These are phyloP conservation scores for Trichoderma asperellum DNA, from an alignment of 2,329 filamentous ascomycete genomes.

Conservation along the genomic window DNA sequence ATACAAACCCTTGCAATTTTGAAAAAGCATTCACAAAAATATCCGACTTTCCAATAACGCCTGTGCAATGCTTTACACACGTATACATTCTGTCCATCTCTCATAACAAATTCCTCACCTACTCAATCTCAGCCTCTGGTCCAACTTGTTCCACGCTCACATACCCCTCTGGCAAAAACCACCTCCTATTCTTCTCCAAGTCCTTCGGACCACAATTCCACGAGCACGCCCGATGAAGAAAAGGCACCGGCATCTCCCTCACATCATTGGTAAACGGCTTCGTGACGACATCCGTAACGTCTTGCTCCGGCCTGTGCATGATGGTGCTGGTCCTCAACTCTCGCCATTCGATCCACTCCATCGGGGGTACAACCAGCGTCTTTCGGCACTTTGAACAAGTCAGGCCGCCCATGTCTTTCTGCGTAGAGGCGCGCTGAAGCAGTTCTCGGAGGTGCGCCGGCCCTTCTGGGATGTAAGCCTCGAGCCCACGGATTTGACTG, in stretches of 20 bases:
- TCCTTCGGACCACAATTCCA: slow-evolving; percentile 51
- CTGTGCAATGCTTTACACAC: not conserved
- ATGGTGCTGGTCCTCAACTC: slow-evolving; percentile 40
- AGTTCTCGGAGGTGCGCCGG: slow-evolving; percentile 47
- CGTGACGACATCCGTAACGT: not conserved
- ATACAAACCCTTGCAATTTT: not conserved
- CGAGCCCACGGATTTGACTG: slow-evolving; percentile 48
- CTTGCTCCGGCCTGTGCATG: not conserved
- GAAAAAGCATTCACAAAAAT: not conserved
- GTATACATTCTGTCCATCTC: not conserved
- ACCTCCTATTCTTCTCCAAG: slow-evolving; percentile 15
- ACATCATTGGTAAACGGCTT: slow-evolving; percentile 38
- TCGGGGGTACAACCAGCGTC: slow-evolving; percentile 53
- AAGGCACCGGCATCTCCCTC: slow-evolving; percentile 49
- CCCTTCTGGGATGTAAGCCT: slow-evolving; percentile 48
- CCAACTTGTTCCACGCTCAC: slow-evolving; percentile 27
- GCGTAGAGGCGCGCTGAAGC: slow-evolving; percentile 46
- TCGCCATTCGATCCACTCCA: slow-evolving; percentile 68
- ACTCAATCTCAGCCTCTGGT: not conserved
- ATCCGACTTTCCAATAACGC: slow-evolving; percentile 2
- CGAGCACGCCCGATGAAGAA: slow-evolving; percentile 54
- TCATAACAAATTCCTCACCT: not conserved
- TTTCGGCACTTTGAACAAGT: slow-evolving; percentile 57
- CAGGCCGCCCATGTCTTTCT: slow-evolving; percentile 54
- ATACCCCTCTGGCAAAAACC: slow-evolving; percentile 34